Evolutionary conservation across 257 asterid species (phyloP).

Genomic region (Ophiorrhiza pumila): DNA sequence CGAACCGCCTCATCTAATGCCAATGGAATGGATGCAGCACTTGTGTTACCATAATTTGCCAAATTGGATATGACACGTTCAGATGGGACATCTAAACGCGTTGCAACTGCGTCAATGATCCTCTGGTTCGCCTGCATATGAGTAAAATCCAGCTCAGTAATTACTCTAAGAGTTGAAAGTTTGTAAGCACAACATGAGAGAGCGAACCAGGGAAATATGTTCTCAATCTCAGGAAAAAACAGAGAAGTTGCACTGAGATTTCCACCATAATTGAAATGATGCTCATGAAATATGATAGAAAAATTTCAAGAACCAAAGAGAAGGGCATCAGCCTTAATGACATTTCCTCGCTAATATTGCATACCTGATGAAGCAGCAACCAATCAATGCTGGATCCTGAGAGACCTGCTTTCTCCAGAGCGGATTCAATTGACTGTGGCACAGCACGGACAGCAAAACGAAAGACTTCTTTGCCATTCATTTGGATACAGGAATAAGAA

Average conservation of each 20-base stretch:
- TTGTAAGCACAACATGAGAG: neutral
- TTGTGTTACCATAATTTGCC: constrained; percentile 84
- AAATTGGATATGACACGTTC: constrained; percentile 87
- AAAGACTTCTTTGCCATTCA: constrained; percentile 99
- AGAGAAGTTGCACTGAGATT: neutral
- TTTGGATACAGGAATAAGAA: constrained; percentile 75
- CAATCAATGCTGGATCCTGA: constrained; percentile 72
- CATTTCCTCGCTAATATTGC: constrained; percentile 10
- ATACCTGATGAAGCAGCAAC: constrained; percentile 97
- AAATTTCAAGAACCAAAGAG: neutral
- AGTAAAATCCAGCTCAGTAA: neutral
- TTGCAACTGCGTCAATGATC: constrained; percentile 83
- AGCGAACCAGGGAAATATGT: neutral
- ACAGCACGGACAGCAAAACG: constrained; percentile 90
- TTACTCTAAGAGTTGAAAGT: neutral
- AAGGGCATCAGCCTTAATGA: neutral
- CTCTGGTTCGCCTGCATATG: constrained; percentile 82
- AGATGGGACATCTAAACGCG: constrained; percentile 60
- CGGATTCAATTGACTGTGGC: constrained; percentile 82
- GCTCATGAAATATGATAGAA: neutral
- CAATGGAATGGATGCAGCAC: constrained; percentile 93
- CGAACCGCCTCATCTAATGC: constrained; percentile 93
- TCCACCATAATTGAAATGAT: neutral
- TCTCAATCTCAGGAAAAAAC: neutral
- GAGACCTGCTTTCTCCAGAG: constrained; percentile 79